Evolutionary conservation across 179 eudicot species (phyloP).

Genomic region (Camellia oleifera): DNA sequence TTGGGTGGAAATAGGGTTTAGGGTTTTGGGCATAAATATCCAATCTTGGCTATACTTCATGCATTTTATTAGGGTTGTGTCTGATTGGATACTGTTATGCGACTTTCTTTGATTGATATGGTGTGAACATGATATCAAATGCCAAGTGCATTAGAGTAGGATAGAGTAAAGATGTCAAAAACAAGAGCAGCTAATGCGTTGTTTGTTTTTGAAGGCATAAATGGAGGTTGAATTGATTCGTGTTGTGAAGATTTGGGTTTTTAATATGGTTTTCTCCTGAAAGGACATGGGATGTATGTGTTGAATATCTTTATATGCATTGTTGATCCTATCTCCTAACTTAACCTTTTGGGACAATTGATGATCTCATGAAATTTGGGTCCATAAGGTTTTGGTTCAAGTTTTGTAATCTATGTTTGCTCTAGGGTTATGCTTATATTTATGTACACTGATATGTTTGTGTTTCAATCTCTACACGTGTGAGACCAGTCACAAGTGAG

Average conservation of each 20-base stretch:
- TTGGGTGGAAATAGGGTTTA: conserved; percentile 18
- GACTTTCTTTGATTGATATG: not conserved
- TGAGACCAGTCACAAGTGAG: no score
- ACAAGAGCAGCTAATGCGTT: not conserved
- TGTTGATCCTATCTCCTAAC: not conserved
- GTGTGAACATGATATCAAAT: not conserved
- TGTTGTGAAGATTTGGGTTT: not conserved
- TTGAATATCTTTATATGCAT: not conserved
- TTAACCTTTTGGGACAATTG: no score
- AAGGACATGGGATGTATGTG: not conserved
- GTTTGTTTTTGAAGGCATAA: not conserved
- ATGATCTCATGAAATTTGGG: no score
- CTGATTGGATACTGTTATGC: not conserved
- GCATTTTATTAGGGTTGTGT: not conserved
- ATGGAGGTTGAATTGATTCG: not conserved
- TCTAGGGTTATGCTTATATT: no score
- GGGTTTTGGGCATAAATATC: conserved; percentile 20
- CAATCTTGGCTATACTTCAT: not conserved
- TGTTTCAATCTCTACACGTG: no score
- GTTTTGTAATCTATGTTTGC: no score
- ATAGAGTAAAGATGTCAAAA: not conserved
- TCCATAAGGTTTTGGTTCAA: no score
- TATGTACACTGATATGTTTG: no score
- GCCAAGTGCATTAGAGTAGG: not conserved
- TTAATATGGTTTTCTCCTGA: not conserved